phyloP scores from a whole-genome alignment of 371 early-diverging fungal species.

The Actinomortierella wolfii region DNA sequence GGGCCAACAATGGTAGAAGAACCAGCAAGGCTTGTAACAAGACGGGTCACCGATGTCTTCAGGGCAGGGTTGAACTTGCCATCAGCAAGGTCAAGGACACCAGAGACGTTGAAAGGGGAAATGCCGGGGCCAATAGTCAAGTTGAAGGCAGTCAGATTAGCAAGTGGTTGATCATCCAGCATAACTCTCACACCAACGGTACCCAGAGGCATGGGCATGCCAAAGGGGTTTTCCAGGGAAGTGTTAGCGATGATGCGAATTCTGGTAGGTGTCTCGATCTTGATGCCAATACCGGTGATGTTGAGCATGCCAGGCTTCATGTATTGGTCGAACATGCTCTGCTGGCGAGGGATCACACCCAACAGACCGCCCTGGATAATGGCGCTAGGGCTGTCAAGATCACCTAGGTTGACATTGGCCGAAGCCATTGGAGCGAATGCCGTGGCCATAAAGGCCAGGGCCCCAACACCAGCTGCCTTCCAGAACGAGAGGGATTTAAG shows the following conservation, averaged over 20 bases:
- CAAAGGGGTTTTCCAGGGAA: constrained; percentile 28
- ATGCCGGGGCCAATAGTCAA: constrained; percentile 16
- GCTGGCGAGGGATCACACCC: constrained; percentile 28
- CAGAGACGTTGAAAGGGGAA: constrained; percentile 25
- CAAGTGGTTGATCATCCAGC: constrained; percentile 26
- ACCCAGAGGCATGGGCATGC: constrained; percentile 20
- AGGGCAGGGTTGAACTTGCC: constrained; percentile 26
- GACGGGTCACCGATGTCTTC: constrained; percentile 22
- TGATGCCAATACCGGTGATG: constrained; percentile 19
- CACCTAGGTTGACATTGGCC: constrained; percentile 28
- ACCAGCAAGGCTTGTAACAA: constrained; percentile 32
- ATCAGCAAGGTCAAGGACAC: constrained; percentile 24
- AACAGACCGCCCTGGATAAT: constrained; percentile 28
- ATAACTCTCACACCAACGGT: constrained; percentile 13
- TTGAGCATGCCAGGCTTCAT: constrained; percentile 40
- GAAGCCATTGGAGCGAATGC: constrained; percentile 27
- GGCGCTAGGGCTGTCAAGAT: constrained; percentile 21
- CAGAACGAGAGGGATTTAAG: constrained; percentile 14
- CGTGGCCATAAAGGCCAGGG: constrained; percentile 28
- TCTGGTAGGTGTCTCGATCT: constrained; percentile 24
- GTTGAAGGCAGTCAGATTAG: constrained; percentile 22
- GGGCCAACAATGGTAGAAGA: constrained; percentile 23
- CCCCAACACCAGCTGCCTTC: constrained; percentile 29
- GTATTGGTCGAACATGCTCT: constrained; percentile 33
- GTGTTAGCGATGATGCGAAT: constrained; percentile 17